Conservation (phyloP, 1,139 yeast species). For the Yamadazyma oceani region DNA sequence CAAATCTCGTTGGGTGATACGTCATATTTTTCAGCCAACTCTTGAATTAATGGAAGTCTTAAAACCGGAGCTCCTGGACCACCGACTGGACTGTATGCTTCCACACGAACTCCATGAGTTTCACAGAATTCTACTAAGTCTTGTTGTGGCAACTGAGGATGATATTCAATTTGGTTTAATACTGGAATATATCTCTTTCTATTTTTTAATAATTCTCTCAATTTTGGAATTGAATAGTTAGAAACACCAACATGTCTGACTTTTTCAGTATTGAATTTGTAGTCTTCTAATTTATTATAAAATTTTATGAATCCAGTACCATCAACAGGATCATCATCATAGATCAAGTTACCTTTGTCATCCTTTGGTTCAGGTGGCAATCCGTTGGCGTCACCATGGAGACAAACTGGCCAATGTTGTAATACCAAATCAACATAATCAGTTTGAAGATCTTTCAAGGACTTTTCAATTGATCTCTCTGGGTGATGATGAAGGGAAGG, state of each 20-base stretch:
- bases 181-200: slow-evolving; percentile 33
- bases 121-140: slow-evolving; percentile 39
- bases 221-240: slow-evolving; percentile 36
- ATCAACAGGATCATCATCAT: slow-evolving; percentile 41
- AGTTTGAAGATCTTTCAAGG: slow-evolving; percentile 40
- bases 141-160: slow-evolving; percentile 45
- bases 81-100: slow-evolving; percentile 76
- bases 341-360: slow-evolving; percentile 39
- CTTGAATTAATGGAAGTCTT: slow-evolving; percentile 41
- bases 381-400: slow-evolving; percentile 39
- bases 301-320: slow-evolving; percentile 45
- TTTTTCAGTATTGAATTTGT: slow-evolving; percentile 29
- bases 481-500: slow-evolving; percentile 38
- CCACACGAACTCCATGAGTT: slow-evolving; percentile 46
- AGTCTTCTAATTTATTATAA: slow-evolving; percentile 48
- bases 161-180: slow-evolving; percentile 46
- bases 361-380: slow-evolving; percentile 36
- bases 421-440: slow-evolving; percentile 60
- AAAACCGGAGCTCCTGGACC: slow-evolving; percentile 55
- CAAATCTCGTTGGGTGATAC: slow-evolving; percentile 35
- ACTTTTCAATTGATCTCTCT: slow-evolving; percentile 36
- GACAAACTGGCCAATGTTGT: slow-evolving; percentile 62
- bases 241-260: slow-evolving; percentile 46
- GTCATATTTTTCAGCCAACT: slow-evolving; percentile 33
- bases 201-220: slow-evolving; percentile 33